Percentiles rank a stretch among this genome's conserved stretches.
These are phyloP conservation scores for Lithospermum erythrorhizon DNA, from an alignment of 257 asterid species.

Conservation along the genomic window DNA sequence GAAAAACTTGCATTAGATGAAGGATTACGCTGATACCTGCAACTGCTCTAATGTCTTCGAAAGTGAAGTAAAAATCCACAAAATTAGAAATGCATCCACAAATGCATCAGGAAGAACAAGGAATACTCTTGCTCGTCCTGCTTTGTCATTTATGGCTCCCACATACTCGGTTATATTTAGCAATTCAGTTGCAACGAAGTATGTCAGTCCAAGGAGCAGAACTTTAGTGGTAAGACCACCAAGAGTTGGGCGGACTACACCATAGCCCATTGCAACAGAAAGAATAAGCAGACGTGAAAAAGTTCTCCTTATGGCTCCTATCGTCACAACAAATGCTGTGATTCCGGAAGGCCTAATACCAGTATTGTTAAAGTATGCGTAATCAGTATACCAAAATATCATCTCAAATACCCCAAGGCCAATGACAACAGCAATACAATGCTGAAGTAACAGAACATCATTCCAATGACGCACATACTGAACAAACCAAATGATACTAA, in stretches of 20 bases:
- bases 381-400: slow-evolving; percentile 89
- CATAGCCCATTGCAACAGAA: slow-evolving; percentile 93
- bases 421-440: slow-evolving; percentile 77
- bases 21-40: slow-evolving; percentile 42
- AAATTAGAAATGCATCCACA: slow-evolving; percentile 81
- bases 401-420: slow-evolving; percentile 90
- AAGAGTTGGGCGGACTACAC: slow-evolving; percentile 94
- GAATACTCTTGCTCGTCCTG: slow-evolving; percentile 76
- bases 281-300: slow-evolving; percentile 81
- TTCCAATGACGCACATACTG: slow-evolving; percentile 73
- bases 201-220: slow-evolving; percentile 73
- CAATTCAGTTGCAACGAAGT: slow-evolving; percentile 75
- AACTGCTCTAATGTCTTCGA: slow-evolving; percentile 87
- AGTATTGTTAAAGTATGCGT: slow-evolving; percentile 74
- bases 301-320: slow-evolving; percentile 71
- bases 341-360: slow-evolving; percentile 88
- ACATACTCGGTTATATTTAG: slow-evolving; percentile 77
- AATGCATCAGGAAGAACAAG: slow-evolving; percentile 88
- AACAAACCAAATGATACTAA: slow-evolving; percentile 68
- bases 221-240: slow-evolving; percentile 95
- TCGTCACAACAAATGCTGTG: slow-evolving; percentile 84
- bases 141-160: slow-evolving; percentile 84
- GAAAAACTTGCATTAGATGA: not conserved
- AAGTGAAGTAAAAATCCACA: slow-evolving; percentile 96
- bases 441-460: slow-evolving; percentile 80